phyloP scores from a whole-genome alignment of 2,329 filamentous ascomycete species.

The Colletotrichum sublineola region DNA sequence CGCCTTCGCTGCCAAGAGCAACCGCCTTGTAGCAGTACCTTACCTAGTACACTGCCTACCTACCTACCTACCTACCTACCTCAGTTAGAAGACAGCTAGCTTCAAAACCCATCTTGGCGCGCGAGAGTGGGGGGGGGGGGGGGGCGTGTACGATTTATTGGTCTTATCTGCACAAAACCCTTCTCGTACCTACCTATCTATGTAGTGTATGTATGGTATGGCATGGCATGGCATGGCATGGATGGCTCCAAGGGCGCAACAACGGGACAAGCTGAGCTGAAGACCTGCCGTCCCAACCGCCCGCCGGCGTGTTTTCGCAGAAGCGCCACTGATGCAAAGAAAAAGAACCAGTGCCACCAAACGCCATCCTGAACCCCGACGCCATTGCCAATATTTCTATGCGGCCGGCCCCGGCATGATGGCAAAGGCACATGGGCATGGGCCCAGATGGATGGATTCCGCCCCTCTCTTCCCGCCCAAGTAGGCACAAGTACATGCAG shows the following conservation, averaged over 20 bases:
- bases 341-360: conserved; percentile 18
- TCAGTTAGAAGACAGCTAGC: background rate
- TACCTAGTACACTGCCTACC: no score
- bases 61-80: no score
- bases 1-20: conserved; percentile 20
- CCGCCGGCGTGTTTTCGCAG: conserved; percentile 13
- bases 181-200: background rate
- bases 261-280: conserved; percentile 11
- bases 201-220: no score
- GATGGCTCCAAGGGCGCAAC: no score
- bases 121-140: conserved; percentile 10
- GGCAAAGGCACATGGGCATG: conserved; percentile 12
- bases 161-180: conserved; percentile 6
- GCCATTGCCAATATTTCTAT: conserved; percentile 10
- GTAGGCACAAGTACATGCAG: no score
- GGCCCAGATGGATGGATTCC: background rate
- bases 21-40: no score
- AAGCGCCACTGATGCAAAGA: conserved; percentile 6
- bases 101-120: conserved; percentile 14
- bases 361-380: conserved; percentile 16
- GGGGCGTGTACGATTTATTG: background rate
- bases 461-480: background rate
- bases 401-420: conserved; percentile 22
- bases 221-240: no score
- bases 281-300: conserved; percentile 6